Conservation (phyloP, 352 stramenopile genomes). For the Phytopythium ostracodes region DNA sequence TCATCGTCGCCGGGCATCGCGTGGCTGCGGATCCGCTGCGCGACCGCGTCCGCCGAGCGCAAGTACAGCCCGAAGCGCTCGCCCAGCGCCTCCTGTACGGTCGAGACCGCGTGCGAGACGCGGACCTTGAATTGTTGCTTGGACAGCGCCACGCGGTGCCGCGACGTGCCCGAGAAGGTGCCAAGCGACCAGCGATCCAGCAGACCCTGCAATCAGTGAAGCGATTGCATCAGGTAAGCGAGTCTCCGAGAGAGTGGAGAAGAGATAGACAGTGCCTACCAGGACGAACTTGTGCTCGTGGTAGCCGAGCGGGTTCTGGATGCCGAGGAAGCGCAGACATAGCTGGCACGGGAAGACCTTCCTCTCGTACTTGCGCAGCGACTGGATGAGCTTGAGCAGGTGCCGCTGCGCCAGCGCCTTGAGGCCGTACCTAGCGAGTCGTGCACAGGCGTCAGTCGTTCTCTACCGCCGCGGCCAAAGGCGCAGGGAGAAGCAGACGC, state of each 20-base stretch:
- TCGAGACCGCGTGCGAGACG: conserved; percentile 40
- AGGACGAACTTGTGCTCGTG: conserved; percentile 79
- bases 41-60: conserved; percentile 41
- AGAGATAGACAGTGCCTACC: conserved; percentile 13
- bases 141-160: conserved; percentile 48
- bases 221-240: background rate
- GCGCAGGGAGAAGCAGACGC: background rate
- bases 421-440: conserved; percentile 39
- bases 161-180: conserved; percentile 45
- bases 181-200: conserved; percentile 60
- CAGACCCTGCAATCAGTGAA: conserved; percentile 21
- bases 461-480: background rate
- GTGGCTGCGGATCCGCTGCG: conserved; percentile 33
- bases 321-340: conserved; percentile 67
- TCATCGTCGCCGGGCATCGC: conserved; percentile 41
- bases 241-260: background rate
- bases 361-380: conserved; percentile 66
- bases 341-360: conserved; percentile 64
- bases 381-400: conserved; percentile 74
- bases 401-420: conserved; percentile 73
- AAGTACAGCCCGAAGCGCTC: conserved; percentile 69
- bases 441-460: background rate
- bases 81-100: conserved; percentile 46
- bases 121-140: conserved; percentile 62
- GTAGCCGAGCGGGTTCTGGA: conserved; percentile 58